Conservation (phyloP, 2,329 filamentous ascomycete genomes). For the Colletotrichum chrysophilum region DNA sequence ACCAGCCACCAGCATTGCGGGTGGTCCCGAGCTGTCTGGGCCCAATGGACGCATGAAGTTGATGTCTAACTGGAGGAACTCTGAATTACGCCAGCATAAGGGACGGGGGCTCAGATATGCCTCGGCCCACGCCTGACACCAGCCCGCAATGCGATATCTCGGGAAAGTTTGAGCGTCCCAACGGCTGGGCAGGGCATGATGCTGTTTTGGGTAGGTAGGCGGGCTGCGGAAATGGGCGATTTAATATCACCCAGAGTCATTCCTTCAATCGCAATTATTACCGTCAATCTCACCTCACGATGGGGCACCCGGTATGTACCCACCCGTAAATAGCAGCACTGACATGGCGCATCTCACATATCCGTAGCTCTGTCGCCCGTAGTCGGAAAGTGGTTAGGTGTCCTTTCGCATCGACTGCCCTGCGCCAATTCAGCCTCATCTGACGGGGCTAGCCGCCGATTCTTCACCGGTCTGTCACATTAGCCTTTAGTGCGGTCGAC, state of each 20-base stretch:
- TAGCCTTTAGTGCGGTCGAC: not conserved
- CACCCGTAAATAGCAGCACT: not conserved
- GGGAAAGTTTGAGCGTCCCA: not conserved
- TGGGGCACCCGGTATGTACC: not conserved
- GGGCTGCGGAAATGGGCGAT: not conserved
- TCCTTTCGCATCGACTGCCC: slow-evolving; percentile 10
- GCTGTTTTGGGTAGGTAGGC: slow-evolving; percentile 1
- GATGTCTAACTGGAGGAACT: not conserved
- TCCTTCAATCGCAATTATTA: not conserved
- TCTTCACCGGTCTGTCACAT: slow-evolving; percentile 13
- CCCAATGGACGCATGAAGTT: not conserved
- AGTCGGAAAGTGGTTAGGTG: slow-evolving; percentile 8
- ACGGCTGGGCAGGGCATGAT: not conserved
- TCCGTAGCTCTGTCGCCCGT: not conserved
- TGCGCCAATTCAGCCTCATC: slow-evolving; percentile 1
- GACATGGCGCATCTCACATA: not conserved
- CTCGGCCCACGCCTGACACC: not conserved
- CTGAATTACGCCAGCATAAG: not conserved
- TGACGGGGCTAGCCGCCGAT: not conserved
- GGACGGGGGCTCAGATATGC: not conserved
- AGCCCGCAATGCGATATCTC: not conserved
- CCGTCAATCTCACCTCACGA: not conserved
- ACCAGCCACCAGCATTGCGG: not conserved
- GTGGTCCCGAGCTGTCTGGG: not conserved
- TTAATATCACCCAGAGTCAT: not conserved